Evolutionary conservation across 2,329 filamentous ascomycete genomes (phyloP), one percentile per base, ranked within the genome.

Genomic region (Aspergillus sp.): DNA sequence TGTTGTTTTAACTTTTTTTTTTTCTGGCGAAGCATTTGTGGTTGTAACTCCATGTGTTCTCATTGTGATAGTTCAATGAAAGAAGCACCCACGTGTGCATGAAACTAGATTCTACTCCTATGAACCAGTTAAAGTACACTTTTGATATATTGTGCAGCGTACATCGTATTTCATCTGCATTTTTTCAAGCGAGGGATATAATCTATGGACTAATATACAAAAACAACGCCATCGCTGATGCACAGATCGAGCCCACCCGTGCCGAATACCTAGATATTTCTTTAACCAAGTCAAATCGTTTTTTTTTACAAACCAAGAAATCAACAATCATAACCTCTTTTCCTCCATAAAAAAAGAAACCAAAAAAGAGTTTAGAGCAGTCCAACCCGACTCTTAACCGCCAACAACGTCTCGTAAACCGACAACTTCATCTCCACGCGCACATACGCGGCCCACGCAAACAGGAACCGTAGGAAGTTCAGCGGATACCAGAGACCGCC

Each of bases 401-500:
- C 72, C 38, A 83, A 60, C 57, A 77, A 76, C 34, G 67, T 68
- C 65, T 83, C 80, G 61, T 81, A 83, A n/a, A 73, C 57, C 44
- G 71, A 72, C 42, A 83, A 57, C 62, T 80, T 79, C 48, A 79
- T 47, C 58, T 81, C 79, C 0, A 83, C 73, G 32, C 76, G 69
- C 45, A 75, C 65, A 56, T 78, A 81, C 7, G 66, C 69, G 2
- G 67, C 59, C 73, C 78, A 79, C 3, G 79, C 80, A 4, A 59
- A 49, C 6, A 81, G 49, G 51, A 78, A 76, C 3, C 59, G 63
- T 52, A 75, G 56, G 36, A 80, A 59, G 51, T 81, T 82, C 6
- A 57, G 46, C 3, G 76, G 77, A 63, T 72, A 73, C 5, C 81
- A 55, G 1, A 79, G 47, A 46, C 75, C 76, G 47, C 75, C 76